Base-by-base conservation (phyloP, 2,329 filamentous ascomycete species). In the Chrysoporthe puriensis region DNA sequence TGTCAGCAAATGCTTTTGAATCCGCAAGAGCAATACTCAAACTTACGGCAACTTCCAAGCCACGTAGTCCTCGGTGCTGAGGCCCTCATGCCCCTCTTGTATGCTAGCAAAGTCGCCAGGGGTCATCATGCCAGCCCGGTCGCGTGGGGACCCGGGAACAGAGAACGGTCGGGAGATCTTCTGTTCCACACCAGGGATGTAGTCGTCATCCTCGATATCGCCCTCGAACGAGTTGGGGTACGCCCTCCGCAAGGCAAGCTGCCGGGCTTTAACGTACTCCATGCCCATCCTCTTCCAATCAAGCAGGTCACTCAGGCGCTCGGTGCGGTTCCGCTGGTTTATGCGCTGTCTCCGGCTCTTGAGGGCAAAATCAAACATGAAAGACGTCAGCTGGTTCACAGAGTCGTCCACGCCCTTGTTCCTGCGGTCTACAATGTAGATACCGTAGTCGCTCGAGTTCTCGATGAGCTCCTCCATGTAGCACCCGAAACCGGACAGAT, bases 211-310 rank as follows among this genome's bases (percentile, higher is more conserved):
- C 68, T 93, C 91, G 26, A 63, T 40, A 14, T 94, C 91, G 64
- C 89, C 87, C 56, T 88, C 86, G 78, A 97, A 99, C 3, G 93
- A 95, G 63, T 86, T 85, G 62, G 96, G 95, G 79, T 98, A 99
- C 26, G 96, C 96, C 79, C 96, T 88, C 74, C 96, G 87, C 71
- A 99, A 84, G 34, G 96, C 96, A 75, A 99, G 81, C 79, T 98
- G 96, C 61, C 96, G 89, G 44, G 96, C 96, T 84, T 98, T 99
- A 81, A 97, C 93, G 77, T 99, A 99, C 81, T 99, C 96, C 90
- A 98, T 91, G 32, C 96, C 96, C 96, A 99, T 99, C 62, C 96
- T 88, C 86, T 98, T 98, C 96, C 96, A 99, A 81, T 99, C 96
- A 52, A 99, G 86, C 69, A 99, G 84, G 77, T 99, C 96, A 76